Conservation (phyloP, 306 rosid genomes). For the Pachyrhizus erosus region DNA sequence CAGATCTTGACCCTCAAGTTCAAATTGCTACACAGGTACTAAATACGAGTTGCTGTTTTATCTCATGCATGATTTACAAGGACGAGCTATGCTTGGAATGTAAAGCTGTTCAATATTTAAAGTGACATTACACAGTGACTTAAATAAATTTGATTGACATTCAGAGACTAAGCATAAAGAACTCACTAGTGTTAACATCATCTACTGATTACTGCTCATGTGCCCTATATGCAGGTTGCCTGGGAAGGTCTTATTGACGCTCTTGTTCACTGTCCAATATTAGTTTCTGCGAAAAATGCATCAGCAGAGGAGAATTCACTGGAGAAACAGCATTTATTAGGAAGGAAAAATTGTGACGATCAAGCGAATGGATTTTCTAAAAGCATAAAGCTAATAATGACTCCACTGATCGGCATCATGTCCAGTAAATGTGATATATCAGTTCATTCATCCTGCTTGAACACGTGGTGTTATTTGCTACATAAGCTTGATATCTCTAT, state of each 20-base stretch:
- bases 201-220: background rate
- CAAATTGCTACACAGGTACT: constrained; percentile 87
- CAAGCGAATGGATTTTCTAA: constrained; percentile 62
- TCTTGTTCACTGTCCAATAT: constrained; percentile 58
- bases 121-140: constrained; percentile 14
- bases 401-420: constrained; percentile 76
- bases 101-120: constrained; percentile 23
- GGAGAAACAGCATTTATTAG: constrained; percentile 36
- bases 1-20: constrained; percentile 78
- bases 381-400: constrained; percentile 83
- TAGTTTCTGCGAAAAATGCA: constrained; percentile 45
- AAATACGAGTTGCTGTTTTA: constrained; percentile 28
- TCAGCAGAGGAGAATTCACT: constrained; percentile 39
- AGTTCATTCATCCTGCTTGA: constrained; percentile 77
- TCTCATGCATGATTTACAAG: constrained; percentile 38
- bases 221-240: constrained; percentile 64
- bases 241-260: constrained; percentile 94
- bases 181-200: background rate
- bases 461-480: constrained; percentile 80
- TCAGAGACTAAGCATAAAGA: constrained; percentile 10
- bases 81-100: constrained; percentile 35
- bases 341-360: constrained; percentile 40
- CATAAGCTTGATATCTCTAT: constrained; percentile 72
- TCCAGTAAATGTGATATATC: constrained; percentile 69
- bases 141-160: constrained; percentile 15